Evolutionary conservation across 2,329 filamentous ascomycete genomes (phyloP).

Genomic region (Talaromyces sp.): DNA sequence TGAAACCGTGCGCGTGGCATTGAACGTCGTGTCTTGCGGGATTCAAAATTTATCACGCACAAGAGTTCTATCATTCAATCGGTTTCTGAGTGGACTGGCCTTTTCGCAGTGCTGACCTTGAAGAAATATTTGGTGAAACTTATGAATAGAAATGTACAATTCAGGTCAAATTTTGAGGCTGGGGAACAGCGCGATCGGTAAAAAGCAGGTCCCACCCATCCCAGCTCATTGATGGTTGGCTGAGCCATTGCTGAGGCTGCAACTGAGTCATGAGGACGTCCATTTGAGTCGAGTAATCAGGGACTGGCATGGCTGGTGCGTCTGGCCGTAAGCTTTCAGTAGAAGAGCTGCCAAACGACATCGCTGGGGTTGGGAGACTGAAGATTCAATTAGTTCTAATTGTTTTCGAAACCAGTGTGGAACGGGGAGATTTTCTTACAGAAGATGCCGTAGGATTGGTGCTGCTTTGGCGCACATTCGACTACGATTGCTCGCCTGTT

Average conservation of each 20-base stretch:
- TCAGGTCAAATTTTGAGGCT: neutral
- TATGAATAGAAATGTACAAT: neutral
- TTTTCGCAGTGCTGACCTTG: neutral
- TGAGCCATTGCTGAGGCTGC: slow-evolving; percentile 30
- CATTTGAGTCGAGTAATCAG: neutral
- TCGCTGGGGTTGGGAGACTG: neutral
- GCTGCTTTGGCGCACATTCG: slow-evolving; percentile 32
- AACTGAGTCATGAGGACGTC: slow-evolving; percentile 17
- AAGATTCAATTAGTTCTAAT: neutral
- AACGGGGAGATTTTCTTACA: slow-evolving; percentile 17
- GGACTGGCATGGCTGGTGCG: neutral
- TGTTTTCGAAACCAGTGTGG: neutral
- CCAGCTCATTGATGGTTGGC: slow-evolving; percentile 24
- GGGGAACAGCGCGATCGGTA: neutral
- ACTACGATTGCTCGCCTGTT: slow-evolving; percentile 27
- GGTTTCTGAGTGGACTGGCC: neutral
- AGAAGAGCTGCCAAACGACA: neutral
- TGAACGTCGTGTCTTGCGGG: neutral
- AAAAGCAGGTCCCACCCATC: slow-evolving; percentile 12
- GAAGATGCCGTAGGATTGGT: slow-evolving; percentile 27
- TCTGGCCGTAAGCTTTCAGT: neutral
- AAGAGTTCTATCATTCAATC: neutral
- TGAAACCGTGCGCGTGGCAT: neutral
- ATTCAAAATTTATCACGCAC: neutral
- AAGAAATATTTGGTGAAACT: neutral